Conservation (phyloP, 192 early-diverging fungal genomes). For the Coemansia sp. region DNA sequence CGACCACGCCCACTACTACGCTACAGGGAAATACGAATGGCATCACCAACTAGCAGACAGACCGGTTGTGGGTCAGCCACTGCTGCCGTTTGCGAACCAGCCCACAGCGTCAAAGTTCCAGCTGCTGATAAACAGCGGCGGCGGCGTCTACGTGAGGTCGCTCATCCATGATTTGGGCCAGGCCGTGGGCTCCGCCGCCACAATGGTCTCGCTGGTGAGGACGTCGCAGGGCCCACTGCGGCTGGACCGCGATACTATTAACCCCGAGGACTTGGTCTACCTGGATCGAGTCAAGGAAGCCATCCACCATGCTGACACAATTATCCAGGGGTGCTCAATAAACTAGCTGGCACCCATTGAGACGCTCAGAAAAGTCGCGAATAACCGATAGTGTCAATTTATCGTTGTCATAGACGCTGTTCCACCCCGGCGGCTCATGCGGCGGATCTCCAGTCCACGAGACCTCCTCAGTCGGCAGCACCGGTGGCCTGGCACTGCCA, state of each 20-base stretch:
- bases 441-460: slow-evolving; percentile 61
- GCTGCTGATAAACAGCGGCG: slow-evolving; percentile 60
- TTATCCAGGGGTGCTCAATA: not conserved
- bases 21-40: slow-evolving; percentile 18
- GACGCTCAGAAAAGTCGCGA: not conserved
- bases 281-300: slow-evolving; percentile 20
- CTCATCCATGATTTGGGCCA: slow-evolving; percentile 67
- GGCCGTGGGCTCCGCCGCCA: slow-evolving; percentile 56
- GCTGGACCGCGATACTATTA: slow-evolving; percentile 49
- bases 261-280: slow-evolving; percentile 43
- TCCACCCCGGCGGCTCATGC: slow-evolving; percentile 64
- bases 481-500: slow-evolving; percentile 53
- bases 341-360: not conserved
- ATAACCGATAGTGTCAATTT: slow-evolving; percentile 22
- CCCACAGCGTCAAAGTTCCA: slow-evolving; percentile 51
- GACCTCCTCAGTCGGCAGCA: slow-evolving; percentile 19
- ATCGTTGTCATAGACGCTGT: slow-evolving; percentile 63
- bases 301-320: slow-evolving; percentile 17
- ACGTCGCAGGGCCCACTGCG: slow-evolving; percentile 58
- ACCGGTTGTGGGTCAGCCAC: slow-evolving; percentile 8
- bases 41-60: not conserved
- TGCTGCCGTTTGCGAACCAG: slow-evolving; percentile 24
- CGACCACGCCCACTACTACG: slow-evolving; percentile 18
- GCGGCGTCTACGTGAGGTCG: slow-evolving; percentile 73
- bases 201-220: slow-evolving; percentile 62